A percentile compares a stretch with the other conserved stretches of the same genome.
These are phyloP conservation scores for Paracorniculantispora psalliotae DNA, from an alignment of 2,329 filamentous ascomycete species.

Conservation along the genomic window DNA sequence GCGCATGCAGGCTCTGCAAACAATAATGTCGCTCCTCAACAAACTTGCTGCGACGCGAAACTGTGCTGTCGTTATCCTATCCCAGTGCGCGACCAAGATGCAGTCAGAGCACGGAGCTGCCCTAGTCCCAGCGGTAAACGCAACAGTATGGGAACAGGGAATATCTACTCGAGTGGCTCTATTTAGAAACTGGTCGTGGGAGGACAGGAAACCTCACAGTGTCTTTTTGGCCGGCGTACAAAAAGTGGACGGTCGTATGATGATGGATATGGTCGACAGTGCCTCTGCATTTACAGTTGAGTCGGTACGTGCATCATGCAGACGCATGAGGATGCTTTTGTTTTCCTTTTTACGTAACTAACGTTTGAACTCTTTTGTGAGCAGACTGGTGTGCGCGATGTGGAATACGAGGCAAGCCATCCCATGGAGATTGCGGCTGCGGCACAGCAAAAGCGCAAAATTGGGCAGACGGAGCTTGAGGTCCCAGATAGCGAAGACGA, in stretches of 20 bases:
- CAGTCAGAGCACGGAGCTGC: slow-evolving; percentile 61
- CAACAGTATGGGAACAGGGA: slow-evolving; percentile 73
- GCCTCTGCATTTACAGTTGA: slow-evolving; percentile 47
- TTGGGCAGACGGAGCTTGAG: slow-evolving; percentile 54
- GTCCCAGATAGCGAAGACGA: slow-evolving; percentile 60
- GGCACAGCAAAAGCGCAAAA: slow-evolving; percentile 56
- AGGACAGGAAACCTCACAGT: slow-evolving; percentile 40
- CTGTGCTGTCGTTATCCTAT: slow-evolving; percentile 69
- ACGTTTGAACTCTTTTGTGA: slow-evolving; percentile 20
- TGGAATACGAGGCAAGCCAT: slow-evolving; percentile 37
- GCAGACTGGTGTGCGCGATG: slow-evolving; percentile 40
- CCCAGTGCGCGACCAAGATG: slow-evolving; percentile 79
- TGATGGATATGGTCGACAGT: slow-evolving; percentile 35
- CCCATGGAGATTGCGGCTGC: slow-evolving; percentile 28
- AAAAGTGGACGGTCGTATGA: slow-evolving; percentile 54
- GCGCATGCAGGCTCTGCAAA: slow-evolving; percentile 50
- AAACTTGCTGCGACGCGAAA: slow-evolving; percentile 70
- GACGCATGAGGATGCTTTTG: neutral
- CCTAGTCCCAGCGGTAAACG: slow-evolving; percentile 69
- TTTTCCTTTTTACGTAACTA: neutral
- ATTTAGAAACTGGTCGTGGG: slow-evolving; percentile 70
- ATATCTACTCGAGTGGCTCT: slow-evolving; percentile 69
- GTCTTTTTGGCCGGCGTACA: slow-evolving; percentile 59
- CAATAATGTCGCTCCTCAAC: slow-evolving; percentile 64
- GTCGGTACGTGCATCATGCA: slow-evolving; percentile 32